These are phyloP conservation scores for Royoungia palumana DNA, from an alignment of 768 basidiomycete genomes.

Conservation along the genomic window DNA sequence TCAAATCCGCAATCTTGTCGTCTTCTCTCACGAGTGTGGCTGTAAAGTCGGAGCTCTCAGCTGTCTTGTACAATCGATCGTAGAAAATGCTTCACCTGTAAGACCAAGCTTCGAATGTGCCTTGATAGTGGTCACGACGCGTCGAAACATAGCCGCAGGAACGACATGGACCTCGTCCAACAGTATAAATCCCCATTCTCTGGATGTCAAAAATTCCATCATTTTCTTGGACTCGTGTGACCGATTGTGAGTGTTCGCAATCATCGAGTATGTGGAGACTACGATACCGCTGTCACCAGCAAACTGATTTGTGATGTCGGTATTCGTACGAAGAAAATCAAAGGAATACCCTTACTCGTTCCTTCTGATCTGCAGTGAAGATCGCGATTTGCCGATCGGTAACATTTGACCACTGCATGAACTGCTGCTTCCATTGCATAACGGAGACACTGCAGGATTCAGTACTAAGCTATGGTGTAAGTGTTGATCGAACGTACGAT, in stretches of 20 bases:
- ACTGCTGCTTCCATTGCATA: slow-evolving; percentile 99
- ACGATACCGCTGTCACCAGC: slow-evolving; percentile 97
- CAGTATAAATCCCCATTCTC: slow-evolving; percentile 98
- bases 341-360: slow-evolving; percentile 58
- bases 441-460: slow-evolving; percentile 67
- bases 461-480: not conserved
- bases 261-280: slow-evolving; percentile 99
- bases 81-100: slow-evolving; percentile 58
- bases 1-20: slow-evolving; percentile 97
- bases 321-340: not conserved
- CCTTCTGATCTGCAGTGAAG: slow-evolving; percentile 97
- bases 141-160: slow-evolving; percentile 96
- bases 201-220: slow-evolving; percentile 99
- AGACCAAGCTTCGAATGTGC: slow-evolving; percentile 97
- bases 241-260: slow-evolving; percentile 95
- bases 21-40: slow-evolving; percentile 98
- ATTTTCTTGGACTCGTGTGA: slow-evolving; percentile 99
- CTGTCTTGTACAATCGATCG: not conserved
- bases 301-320: slow-evolving; percentile 54
- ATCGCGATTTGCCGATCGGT: slow-evolving; percentile 95
- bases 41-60: slow-evolving; percentile 29
- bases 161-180: slow-evolving; percentile 99
- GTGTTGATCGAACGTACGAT: slow-evolving; percentile 58
- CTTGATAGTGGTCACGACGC: slow-evolving; percentile 97
- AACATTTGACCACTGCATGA: slow-evolving; percentile 98